Percentiles rank a stretch among this genome's conserved stretches.
phyloP scores from a whole-genome alignment of 441 rosid species.

The Adansonia rubrostipa region DNA sequence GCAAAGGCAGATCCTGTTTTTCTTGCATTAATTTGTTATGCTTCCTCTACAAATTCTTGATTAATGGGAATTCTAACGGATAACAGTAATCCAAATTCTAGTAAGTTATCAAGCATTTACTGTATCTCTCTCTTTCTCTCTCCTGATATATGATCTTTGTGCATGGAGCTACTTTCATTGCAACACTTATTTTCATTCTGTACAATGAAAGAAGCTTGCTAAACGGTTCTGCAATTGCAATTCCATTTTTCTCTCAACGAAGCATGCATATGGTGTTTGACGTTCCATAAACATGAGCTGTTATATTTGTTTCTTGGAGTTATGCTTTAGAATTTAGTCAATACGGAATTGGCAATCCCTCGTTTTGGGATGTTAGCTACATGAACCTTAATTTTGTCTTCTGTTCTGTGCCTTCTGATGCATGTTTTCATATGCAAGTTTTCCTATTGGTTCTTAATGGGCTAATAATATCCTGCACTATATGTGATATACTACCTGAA shows the following conservation, averaged over 20 bases:
- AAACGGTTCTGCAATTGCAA: not conserved
- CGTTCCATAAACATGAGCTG: not conserved
- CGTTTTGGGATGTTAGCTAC: not conserved
- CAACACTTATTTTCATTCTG: not conserved
- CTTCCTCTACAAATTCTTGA: not conserved
- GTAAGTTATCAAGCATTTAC: slow-evolving; percentile 4
- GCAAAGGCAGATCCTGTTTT: not conserved
- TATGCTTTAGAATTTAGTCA: not conserved
- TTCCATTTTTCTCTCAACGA: not conserved
- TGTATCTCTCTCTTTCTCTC: not conserved
- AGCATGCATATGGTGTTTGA: not conserved
- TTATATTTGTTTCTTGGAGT: not conserved
- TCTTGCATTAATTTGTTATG: not conserved
- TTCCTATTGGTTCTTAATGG: not conserved
- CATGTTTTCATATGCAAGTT: not conserved
- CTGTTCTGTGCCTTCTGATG: not conserved
- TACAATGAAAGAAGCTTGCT: slow-evolving; percentile 6
- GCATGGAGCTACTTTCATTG: not conserved
- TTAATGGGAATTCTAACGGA: not conserved
- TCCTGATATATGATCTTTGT: not conserved
- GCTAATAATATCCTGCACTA: not conserved
- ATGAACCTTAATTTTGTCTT: not conserved
- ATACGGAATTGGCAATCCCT: not conserved
- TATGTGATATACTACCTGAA: not conserved
- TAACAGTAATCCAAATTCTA: not conserved